Evolutionary conservation across 306 rosid genomes (phyloP).

Genomic region (Cotoneaster glaucophyllus): DNA sequence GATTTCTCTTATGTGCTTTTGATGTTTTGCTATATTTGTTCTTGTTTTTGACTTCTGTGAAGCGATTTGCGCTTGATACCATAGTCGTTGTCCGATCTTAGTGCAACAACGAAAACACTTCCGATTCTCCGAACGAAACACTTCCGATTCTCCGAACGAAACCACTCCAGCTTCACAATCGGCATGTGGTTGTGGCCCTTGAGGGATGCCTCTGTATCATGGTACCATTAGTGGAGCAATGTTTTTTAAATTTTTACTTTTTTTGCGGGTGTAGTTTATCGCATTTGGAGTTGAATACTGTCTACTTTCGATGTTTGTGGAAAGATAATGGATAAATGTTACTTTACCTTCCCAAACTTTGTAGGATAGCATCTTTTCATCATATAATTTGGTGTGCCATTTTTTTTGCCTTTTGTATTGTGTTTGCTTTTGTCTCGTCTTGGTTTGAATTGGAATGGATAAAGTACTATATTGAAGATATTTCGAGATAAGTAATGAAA

Average conservation of each 20-base stretch:
- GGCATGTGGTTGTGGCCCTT: neutral
- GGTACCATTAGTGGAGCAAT: neutral
- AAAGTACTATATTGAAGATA: neutral
- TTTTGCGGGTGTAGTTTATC: neutral
- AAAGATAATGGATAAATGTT: neutral
- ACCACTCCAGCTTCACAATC: constrained; percentile 1
- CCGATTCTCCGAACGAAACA: neutral
- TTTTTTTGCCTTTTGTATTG: neutral
- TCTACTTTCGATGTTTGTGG: neutral
- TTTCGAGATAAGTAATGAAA: neutral
- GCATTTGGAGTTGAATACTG: neutral
- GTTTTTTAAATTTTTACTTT: neutral
- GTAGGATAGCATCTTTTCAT: neutral
- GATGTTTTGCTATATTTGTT: neutral
- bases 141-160: neutral
- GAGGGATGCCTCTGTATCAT: neutral
- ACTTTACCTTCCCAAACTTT: neutral
- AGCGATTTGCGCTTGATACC: constrained; percentile 14
- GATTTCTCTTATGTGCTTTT: constrained; percentile 18
- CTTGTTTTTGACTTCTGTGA: neutral
- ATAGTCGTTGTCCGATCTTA: constrained; percentile 9
- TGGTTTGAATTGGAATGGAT: neutral
- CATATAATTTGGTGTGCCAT: neutral
- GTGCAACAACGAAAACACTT: neutral
- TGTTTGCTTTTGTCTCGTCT: neutral